phyloP scores from a whole-genome alignment of 2,329 filamentous ascomycete species.

The Fusarium sp. region DNA sequence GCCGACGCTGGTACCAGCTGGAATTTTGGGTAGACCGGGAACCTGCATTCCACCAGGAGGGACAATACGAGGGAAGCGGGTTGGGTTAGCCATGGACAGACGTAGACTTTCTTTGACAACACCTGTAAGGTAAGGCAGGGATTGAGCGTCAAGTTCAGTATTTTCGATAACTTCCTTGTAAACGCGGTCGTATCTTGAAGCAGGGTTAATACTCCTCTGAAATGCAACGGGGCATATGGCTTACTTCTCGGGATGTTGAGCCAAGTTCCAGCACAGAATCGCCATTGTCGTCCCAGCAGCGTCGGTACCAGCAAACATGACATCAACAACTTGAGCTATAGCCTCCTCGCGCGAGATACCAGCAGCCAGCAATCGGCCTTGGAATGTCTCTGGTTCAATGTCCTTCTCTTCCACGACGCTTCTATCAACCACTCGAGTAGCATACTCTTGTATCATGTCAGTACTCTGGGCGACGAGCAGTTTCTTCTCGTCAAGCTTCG shows the following conservation, averaged over 20 bases:
- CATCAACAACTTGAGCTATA: background rate
- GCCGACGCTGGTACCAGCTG: background rate
- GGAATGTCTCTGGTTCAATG: background rate
- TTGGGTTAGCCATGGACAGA: background rate
- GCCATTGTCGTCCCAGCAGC: background rate
- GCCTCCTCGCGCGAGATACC: background rate
- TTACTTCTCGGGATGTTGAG: background rate
- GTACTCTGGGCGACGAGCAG: background rate
- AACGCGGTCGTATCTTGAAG: background rate
- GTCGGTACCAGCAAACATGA: background rate
- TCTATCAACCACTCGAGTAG: background rate
- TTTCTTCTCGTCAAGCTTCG: background rate
- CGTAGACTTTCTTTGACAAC: background rate
- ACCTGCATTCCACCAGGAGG: background rate
- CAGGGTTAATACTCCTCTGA: background rate
- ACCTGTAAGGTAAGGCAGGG: background rate
- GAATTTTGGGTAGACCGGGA: background rate
- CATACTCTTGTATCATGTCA: background rate
- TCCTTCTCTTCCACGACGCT: background rate
- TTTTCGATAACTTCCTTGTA: background rate
- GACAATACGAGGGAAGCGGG: background rate
- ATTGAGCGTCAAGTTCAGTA: background rate
- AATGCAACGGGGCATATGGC: rapidly evolving
- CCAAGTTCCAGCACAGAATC: background rate
- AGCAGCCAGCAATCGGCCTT: background rate